A percentile compares a stretch with the other conserved stretches of the same genome.
These are phyloP conservation scores for Exophiala mesophila DNA, from an alignment of 2,329 filamentous ascomycete genomes.

Conservation along the genomic window DNA sequence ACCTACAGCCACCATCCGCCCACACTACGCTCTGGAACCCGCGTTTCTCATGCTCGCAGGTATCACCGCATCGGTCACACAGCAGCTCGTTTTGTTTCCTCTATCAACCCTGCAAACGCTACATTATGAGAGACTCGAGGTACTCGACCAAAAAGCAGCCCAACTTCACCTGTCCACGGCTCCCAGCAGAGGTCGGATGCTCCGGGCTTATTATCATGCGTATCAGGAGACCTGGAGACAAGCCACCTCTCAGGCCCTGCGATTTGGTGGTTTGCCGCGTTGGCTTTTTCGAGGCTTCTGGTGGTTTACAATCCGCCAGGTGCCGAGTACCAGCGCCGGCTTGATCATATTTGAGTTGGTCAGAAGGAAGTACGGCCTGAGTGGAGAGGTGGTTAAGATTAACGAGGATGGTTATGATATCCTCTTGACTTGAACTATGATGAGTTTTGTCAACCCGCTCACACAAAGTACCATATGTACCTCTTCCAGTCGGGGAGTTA, in stretches of 20 bases:
- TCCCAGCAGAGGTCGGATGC: conserved; percentile 36
- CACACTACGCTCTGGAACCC: conserved; percentile 60
- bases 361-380: conserved; percentile 54
- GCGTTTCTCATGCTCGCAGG: conserved; percentile 57
- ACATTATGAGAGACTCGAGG: conserved; percentile 56
- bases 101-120: conserved; percentile 55
- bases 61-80: conserved; percentile 53
- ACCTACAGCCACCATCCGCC: conserved; percentile 44
- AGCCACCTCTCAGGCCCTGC: conserved; percentile 44
- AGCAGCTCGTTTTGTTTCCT: conserved; percentile 57
- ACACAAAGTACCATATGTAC: no score
- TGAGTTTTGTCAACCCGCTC: no score
- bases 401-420: conserved; percentile 59
- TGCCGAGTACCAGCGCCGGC: conserved; percentile 60
- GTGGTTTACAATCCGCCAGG: conserved; percentile 52
- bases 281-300: conserved; percentile 58
- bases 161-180: conserved; percentile 26
- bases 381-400: conserved; percentile 51
- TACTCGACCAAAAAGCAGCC: conserved; percentile 51
- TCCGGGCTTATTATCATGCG: conserved; percentile 55
- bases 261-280: conserved; percentile 47
- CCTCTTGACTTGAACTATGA: conserved; percentile 50
- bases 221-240: conserved; percentile 57
- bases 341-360: conserved; percentile 62
- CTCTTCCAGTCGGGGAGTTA: no score